These are phyloP conservation scores for Astathelohania contejeani DNA, from an alignment of 371 early-diverging fungal species.

Conservation along the genomic window DNA sequence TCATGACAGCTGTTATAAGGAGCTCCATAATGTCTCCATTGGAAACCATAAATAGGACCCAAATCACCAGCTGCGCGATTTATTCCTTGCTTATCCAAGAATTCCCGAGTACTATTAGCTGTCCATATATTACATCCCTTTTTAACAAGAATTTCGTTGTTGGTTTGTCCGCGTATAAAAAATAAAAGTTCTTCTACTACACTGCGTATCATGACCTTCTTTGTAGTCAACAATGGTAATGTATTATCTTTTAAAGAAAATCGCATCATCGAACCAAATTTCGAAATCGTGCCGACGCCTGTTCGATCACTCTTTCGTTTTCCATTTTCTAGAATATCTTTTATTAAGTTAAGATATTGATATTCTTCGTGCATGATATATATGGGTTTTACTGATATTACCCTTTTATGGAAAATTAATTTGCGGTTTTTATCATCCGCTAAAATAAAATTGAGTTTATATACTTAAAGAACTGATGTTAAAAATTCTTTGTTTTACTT, in stretches of 20 bases:
- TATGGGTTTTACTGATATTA: not conserved
- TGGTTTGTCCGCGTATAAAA: slow-evolving; percentile 81
- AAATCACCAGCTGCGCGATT: slow-evolving; percentile 70
- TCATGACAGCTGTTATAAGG: slow-evolving; percentile 66
- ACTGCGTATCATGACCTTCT: slow-evolving; percentile 71
- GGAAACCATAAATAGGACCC: slow-evolving; percentile 97
- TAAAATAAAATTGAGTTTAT: too few species aligned
- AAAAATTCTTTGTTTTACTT: too few species aligned
- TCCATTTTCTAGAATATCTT: slow-evolving; percentile 63
- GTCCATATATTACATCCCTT: slow-evolving; percentile 89
- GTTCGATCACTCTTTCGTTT: slow-evolving; percentile 71
- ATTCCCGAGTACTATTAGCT: slow-evolving; percentile 77
- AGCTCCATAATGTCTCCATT: slow-evolving; percentile 98
- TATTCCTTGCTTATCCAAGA: slow-evolving; percentile 67
- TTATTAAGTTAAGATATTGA: slow-evolving; percentile 72
- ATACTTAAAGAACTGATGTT: too few species aligned
- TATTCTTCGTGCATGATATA: slow-evolving; percentile 57
- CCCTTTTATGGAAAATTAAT: too few species aligned
- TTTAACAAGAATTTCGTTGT: slow-evolving; percentile 61
- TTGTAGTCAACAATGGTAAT: slow-evolving; percentile 87
- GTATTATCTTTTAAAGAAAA: slow-evolving; percentile 63
- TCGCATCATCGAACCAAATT: slow-evolving; percentile 79
- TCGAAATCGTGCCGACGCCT: slow-evolving; percentile 76
- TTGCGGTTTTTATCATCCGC: too few species aligned
- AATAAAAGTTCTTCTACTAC: slow-evolving; percentile 88